Evolutionary conservation across 371 early-diverging fungal species (phyloP), one percentile per base, ranked within the genome.

Genomic region (Lichtheimia ramosa): DNA sequence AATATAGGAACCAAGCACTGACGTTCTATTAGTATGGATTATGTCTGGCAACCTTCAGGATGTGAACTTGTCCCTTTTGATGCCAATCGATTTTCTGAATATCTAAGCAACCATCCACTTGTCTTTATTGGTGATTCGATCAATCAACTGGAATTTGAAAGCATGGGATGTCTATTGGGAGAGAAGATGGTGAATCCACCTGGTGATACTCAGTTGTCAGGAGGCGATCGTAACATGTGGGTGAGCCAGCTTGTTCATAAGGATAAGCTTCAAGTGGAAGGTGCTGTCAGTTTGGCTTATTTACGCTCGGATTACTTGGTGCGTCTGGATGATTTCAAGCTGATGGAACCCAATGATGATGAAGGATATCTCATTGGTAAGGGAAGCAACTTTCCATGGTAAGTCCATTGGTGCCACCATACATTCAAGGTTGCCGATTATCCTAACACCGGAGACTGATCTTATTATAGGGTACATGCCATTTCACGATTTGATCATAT

Each of bases 41-140:
- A 74, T 39, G 54, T 27, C 21, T 79, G 80, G 80, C 48, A 69
- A 46, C 80, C 80, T 4, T 48, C 58, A 23, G 43, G 42, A 3
- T 79, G 80, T 53, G 51, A 51, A 15, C 6, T 76, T 12, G 49
- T 74, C 20, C 59, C 63, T 15, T 53, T 79, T 23, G 63, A 76
- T 20, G 27, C 66, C n/a, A 25, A 64, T 0, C 18, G 27, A 27
- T 46, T 74, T 16, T 64, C 77, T 23, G 43, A 66, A 3, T 77
- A 79, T 28, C 53, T 79, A 13, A 25, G 58, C 15, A 48, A 72
- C 13, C 69, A 74, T 48, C 77, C 80, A 1, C 42, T 79, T 3
- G 51, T 79, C 7, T 69, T 79, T 23, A 70, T 79, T 1, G 80
- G 80, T 8, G 80, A 79, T 46, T 76, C 77, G 2, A 79, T 79